Base-by-base conservation (phyloP, 495 filamentous ascomycete species). In the Penicillium arizonense region DNA sequence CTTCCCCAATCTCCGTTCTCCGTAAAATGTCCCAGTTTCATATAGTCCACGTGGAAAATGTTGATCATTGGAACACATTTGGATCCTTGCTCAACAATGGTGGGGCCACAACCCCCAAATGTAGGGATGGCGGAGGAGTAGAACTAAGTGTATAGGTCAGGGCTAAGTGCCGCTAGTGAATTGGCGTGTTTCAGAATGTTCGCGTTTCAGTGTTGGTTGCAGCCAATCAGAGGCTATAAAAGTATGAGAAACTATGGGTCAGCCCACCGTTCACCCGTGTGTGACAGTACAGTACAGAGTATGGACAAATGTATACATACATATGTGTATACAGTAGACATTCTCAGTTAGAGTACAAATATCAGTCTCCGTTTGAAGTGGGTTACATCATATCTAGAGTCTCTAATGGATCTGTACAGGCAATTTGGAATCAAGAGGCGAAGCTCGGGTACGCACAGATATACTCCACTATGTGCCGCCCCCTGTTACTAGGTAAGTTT, bases 161-260 rank as follows among this genome's bases (percentile, higher is more conserved):
- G 40, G 40, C 18, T 21, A 13, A 43, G 40, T 12, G 5, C 4
- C 40, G n/a, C 40, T 12, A 43, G 40, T 21, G 30, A 42, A n/a
- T 52, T 62, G 56, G 59, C 34, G 62, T 63, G 62, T 65, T 65
- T 65, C 62, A 65, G 43, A 45, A 55, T 47, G 28, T 34, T 39
- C 41, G 59, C 53, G 62, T 65, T 65, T 65, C 62, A 30, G 28
- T 30, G 2, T 6, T 5, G 28, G 23, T 20, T 14, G 32, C 44
- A 35, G 44, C 35, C 28, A 23, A 47, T 13, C 28, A 18, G 21
- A n/a, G 16, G 20, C 8, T 20, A 33, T 51, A 4, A 6, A 24
- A 6, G 23, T 18, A 18, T 18, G 8, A 30, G 8, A 11, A 44
- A 44, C 57, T 53, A 57, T 58, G 56, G 56, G 20, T 58, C 56